Base-by-base conservation (phyloP, 371 early-diverging fungal genomes). In the Homolaphlyctis polyrhiza region DNA sequence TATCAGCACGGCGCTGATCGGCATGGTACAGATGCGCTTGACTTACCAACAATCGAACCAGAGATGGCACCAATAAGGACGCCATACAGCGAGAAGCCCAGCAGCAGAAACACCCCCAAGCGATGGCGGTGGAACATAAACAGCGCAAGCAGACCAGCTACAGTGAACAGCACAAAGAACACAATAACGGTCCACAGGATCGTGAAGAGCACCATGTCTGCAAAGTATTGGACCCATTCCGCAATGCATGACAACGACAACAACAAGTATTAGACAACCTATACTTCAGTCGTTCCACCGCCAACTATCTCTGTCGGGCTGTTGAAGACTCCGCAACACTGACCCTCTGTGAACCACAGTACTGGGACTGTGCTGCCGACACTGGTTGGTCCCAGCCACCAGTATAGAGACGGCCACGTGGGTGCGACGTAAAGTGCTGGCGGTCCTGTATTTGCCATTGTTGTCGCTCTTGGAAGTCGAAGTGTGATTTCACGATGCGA, bases 111-210 rank as follows among this genome's bases (percentile, higher is more conserved):
- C 18, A 55, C 6, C 18, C 55, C 55, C 3, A 33, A 27, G 2
- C 55, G 4, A 25, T 55, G 55, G n/a, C 35, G 30, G 25, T 55
- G 55, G 55, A 55, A 55, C 55, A 55, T 55, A 3, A 27, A 2
- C 3, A 55, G 28, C 8, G 55, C 55, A 11, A 55, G 30, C 13
- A 55, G 55, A 21, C 55, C 55, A 14, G 28, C 55, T 3, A n/a
- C n/a, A 27, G 55, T 55, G 35, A 33, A 55, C 8, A 55, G n/a
- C 8, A 27, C 30, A 55, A 55, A 55, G 35, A 55, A 55, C 8
- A 55, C 35, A 21, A 55, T 33, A 13, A 55, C n/a, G 6, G 55
- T 55, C 55, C 55, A 55, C 8, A 55, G 35, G n/a, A 55, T 3
- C 11, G 28, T 55, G 35, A 55, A 55, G 30, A 33, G 14, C 8